These are phyloP conservation scores for Sporothrix protearum DNA, from an alignment of 2,329 filamentous ascomycete species.

Conservation along the genomic window DNA sequence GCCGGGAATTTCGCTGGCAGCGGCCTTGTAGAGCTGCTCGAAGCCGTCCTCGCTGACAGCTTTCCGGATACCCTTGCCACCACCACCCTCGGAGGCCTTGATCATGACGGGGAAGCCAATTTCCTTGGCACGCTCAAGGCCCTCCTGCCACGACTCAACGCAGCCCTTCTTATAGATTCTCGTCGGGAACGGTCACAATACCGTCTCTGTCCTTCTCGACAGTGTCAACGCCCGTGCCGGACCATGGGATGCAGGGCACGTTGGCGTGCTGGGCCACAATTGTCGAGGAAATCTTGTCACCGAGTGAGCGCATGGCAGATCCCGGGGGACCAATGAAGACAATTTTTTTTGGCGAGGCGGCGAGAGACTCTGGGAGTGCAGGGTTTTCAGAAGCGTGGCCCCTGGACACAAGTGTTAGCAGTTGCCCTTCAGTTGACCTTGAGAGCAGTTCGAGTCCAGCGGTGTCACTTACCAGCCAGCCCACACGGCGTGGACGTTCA, in stretches of 20 bases:
- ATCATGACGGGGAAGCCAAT: conserved; percentile 99
- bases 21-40: conserved; percentile 83
- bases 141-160: conserved; percentile 84
- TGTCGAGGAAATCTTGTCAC: conserved; percentile 99
- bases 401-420: conserved; percentile 45
- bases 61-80: conserved; percentile 98
- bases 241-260: conserved; percentile 99
- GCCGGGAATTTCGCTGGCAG: conserved; percentile 93
- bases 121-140: conserved; percentile 75
- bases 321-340: conserved; percentile 98
- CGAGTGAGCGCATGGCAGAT: conserved; percentile 96
- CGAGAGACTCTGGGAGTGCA: conserved; percentile 91
- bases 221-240: conserved; percentile 81
- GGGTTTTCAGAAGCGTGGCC: conserved; percentile 99
- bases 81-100: conserved; percentile 98
- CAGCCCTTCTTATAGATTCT: conserved; percentile 85
- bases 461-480: conserved; percentile 76
- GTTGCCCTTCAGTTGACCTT: no score
- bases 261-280: conserved; percentile 96
- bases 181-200: conserved; percentile 86
- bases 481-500: conserved; percentile 98
- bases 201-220: conserved; percentile 75
- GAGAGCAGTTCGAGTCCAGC: no score
- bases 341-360: conserved; percentile 96
- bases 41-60: conserved; percentile 83